These are phyloP conservation scores for Flaveria floridana DNA, from an alignment of 140 eudicot genomes.

Conservation along the genomic window DNA sequence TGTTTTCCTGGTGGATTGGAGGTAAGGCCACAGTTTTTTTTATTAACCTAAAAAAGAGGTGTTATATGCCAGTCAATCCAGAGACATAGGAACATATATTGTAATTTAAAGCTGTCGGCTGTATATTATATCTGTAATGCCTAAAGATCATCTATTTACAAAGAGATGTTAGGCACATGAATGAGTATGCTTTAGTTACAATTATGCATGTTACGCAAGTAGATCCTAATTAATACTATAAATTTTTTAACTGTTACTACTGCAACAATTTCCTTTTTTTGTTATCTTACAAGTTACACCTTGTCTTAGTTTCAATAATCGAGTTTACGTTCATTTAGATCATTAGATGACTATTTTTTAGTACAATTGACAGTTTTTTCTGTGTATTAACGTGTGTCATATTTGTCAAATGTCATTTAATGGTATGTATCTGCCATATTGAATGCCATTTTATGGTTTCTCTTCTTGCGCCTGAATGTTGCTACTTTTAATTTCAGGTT, in stretches of 20 bases:
- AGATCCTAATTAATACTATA: neutral
- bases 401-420: conserved; percentile 18
- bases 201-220: neutral
- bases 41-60: neutral
- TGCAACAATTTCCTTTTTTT: neutral
- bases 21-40: conserved; percentile 46
- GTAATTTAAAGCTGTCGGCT: conserved; percentile 5
- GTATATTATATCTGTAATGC: neutral
- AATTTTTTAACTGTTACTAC: neutral
- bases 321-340: neutral
- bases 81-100: neutral
- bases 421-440: conserved; percentile 6
- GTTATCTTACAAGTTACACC: neutral
- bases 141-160: too few relatives aligned
- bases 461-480: conserved; percentile 9
- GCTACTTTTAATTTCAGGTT: conserved; percentile 57
- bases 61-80: neutral
- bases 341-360: conserved; percentile 10
- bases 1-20: conserved; percentile 98
- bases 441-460: conserved; percentile 25
- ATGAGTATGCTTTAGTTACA: conserved; percentile 10
- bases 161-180: neutral
- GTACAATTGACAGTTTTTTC: neutral
- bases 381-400: conserved; percentile 5
- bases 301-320: conserved; percentile 13